Percentiles rank a stretch among this genome's conserved stretches.
phyloP scores from a whole-genome alignment of 2,329 filamentous ascomycete species.

The Dendryphion nanum region DNA sequence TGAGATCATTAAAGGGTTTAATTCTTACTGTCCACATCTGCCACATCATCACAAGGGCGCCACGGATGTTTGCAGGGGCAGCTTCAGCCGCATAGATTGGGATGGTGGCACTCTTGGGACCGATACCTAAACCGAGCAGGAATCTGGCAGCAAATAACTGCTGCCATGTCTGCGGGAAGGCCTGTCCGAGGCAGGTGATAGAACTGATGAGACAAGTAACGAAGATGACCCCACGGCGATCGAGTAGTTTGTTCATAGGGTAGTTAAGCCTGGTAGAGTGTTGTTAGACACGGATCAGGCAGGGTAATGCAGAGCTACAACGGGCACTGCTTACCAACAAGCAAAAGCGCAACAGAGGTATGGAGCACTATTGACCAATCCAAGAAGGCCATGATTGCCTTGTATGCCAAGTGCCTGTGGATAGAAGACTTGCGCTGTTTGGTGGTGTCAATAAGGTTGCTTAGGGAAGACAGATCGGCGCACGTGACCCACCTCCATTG shows the following conservation, averaged over 20 bases:
- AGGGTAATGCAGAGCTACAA: not conserved
- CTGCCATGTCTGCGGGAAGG: slow-evolving; percentile 18
- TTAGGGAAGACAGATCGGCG: not conserved
- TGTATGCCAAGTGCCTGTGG: slow-evolving; percentile 9
- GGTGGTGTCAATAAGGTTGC: not conserved
- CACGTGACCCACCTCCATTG: slow-evolving; percentile 15
- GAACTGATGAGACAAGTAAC: slow-evolving; percentile 19
- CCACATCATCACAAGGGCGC: slow-evolving; percentile 50
- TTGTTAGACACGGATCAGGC: not conserved
- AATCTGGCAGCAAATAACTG: slow-evolving; percentile 17
- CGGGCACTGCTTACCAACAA: slow-evolving; percentile 8
- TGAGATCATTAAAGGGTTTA: not conserved
- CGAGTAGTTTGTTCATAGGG: slow-evolving; percentile 17
- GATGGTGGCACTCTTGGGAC: slow-evolving; percentile 34
- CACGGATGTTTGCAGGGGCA: slow-evolving; percentile 45
- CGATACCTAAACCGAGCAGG: slow-evolving; percentile 18
- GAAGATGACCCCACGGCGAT: slow-evolving; percentile 20
- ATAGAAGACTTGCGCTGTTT: slow-evolving; percentile 16
- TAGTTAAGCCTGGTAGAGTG: slow-evolving; percentile 16
- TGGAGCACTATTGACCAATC: slow-evolving; percentile 18
- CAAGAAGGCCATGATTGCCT: slow-evolving; percentile 5
- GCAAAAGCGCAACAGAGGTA: slow-evolving; percentile 20
- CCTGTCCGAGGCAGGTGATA: slow-evolving; percentile 17
- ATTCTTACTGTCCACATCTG: slow-evolving; percentile 39
- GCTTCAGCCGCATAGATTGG: slow-evolving; percentile 47